phyloP scores from a whole-genome alignment of 352 stramenopile genomes.

The Aphanomyces astaci region DNA sequence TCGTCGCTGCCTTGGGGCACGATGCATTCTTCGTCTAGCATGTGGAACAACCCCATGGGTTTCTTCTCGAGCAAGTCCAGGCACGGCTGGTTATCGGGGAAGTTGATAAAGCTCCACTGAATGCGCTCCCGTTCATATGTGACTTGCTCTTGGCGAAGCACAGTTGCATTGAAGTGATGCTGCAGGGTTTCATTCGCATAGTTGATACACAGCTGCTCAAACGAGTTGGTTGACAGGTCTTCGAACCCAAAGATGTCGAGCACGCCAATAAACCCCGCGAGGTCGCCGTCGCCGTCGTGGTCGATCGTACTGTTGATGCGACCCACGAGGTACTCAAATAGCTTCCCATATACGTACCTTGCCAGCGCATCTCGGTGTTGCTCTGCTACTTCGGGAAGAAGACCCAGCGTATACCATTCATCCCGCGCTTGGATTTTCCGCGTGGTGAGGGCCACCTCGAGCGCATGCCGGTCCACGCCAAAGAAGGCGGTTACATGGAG shows the following conservation, averaged over 20 bases:
- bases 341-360: slow-evolving; percentile 91
- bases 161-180: slow-evolving; percentile 87
- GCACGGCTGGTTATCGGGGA: slow-evolving; percentile 83
- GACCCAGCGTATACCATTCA: slow-evolving; percentile 79
- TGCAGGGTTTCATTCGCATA: slow-evolving; percentile 91
- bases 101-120: slow-evolving; percentile 85
- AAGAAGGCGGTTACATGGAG: slow-evolving; percentile 81
- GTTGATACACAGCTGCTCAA: slow-evolving; percentile 94
- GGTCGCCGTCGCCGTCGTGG: slow-evolving; percentile 35
- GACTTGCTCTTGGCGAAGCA: slow-evolving; percentile 82
- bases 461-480: slow-evolving; percentile 71
- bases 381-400: slow-evolving; percentile 56
- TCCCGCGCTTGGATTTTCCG: slow-evolving; percentile 91
- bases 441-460: slow-evolving; percentile 88
- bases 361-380: slow-evolving; percentile 91
- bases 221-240: slow-evolving; percentile 86
- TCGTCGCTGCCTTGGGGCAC: slow-evolving; percentile 79
- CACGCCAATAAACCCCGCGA: slow-evolving; percentile 56
- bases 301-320: slow-evolving; percentile 84
- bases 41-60: slow-evolving; percentile 74
- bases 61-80: slow-evolving; percentile 86
- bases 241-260: slow-evolving; percentile 88
- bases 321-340: slow-evolving; percentile 90
- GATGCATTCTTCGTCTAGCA: slow-evolving; percentile 87
- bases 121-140: slow-evolving; percentile 85